Conservation (phyloP, 305 asterid genomes). For the Fraxinus paxiana region DNA sequence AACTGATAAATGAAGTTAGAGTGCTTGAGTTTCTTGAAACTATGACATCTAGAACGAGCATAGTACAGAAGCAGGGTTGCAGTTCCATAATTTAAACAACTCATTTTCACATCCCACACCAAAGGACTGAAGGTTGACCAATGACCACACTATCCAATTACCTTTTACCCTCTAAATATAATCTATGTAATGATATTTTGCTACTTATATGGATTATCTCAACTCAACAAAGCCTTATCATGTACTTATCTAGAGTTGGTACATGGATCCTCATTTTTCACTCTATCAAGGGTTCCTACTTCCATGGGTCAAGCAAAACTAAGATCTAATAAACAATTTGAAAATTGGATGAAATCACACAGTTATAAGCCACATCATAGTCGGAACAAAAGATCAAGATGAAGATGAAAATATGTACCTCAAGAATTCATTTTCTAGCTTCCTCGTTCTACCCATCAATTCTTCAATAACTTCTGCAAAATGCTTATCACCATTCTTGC, state of each 20-base stretch:
- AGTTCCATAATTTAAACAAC: neutral
- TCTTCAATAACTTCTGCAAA: slow-evolving; percentile 35
- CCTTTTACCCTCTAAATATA: neutral
- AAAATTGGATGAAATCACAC: neutral
- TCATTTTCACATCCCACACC: slow-evolving; percentile 1
- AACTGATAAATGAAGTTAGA: neutral
- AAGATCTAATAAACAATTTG: neutral
- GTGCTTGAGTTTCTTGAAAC: neutral
- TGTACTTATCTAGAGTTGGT: neutral
- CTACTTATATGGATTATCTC: neutral
- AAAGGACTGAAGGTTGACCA: slow-evolving; percentile 6
- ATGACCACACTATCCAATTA: slow-evolving; percentile 2
- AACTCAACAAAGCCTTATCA: neutral
- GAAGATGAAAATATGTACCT: slow-evolving; percentile 43
- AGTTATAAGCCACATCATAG: neutral
- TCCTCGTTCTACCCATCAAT: slow-evolving; percentile 47
- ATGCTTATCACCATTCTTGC: slow-evolving; percentile 34
- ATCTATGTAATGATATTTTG: neutral
- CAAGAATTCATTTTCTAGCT: slow-evolving; percentile 53
- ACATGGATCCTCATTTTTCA: neutral
- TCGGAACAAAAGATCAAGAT: neutral
- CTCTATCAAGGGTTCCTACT: neutral
- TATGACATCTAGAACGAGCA: neutral
- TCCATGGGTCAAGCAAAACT: neutral
- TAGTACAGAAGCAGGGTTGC: neutral